phyloP scores from a whole-genome alignment of 305 asterid genomes.

The Andrographis paniculata region DNA sequence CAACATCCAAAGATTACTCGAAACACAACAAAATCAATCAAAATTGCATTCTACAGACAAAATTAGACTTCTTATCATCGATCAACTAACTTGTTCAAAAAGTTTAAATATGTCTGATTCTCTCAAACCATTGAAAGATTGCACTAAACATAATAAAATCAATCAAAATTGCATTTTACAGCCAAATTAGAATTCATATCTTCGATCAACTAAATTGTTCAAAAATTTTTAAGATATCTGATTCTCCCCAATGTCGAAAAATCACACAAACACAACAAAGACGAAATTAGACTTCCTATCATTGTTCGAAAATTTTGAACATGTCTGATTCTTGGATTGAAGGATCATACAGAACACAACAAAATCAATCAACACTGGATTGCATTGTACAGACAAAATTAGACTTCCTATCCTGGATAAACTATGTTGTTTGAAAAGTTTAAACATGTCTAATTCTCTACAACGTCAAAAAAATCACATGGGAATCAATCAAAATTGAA shows the following conservation, averaged over 20 bases:
- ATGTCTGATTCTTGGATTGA: conserved; percentile 11
- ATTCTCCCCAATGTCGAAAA: conserved; percentile 3
- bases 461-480: not conserved
- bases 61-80: too few species aligned
- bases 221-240: conserved; percentile 15
- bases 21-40: not conserved
- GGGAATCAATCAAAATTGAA: not conserved
- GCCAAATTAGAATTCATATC: not conserved
- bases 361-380: too few species aligned
- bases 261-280: not conserved
- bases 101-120: conserved; percentile 13
- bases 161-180: not conserved
- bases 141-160: not conserved
- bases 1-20: too few species aligned
- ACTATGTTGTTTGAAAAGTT: too few species aligned
- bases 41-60: not conserved
- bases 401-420: too few species aligned
- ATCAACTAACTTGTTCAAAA: too few species aligned
- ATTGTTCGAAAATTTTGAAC: conserved; percentile 15
- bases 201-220: too few species aligned
- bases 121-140: not conserved
- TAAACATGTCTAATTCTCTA: conserved; percentile 12
- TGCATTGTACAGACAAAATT: not conserved
- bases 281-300: not conserved
- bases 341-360: too few species aligned